These are phyloP conservation scores for Ustilago xerochloae DNA, from an alignment of 1,284 basidiomycete genomes.

Conservation along the genomic window DNA sequence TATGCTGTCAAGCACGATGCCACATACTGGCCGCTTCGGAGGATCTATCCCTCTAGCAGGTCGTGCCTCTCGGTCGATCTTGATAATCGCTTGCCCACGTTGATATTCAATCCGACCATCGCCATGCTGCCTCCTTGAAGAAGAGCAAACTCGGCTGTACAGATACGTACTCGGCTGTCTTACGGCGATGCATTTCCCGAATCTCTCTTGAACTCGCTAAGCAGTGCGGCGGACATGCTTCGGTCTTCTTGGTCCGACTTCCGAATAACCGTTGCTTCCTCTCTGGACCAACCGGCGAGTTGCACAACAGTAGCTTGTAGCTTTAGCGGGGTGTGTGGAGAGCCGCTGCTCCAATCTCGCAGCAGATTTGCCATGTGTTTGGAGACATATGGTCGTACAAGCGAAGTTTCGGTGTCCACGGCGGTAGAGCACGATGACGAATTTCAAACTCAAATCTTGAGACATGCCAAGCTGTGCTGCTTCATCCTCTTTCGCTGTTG, in stretches of 20 bases:
- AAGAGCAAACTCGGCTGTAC: constrained; percentile 1
- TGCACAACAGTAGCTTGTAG: not conserved
- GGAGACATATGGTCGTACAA: not conserved
- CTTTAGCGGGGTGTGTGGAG: no score
- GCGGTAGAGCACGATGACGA: constrained; percentile 4
- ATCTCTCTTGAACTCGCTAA: constrained; percentile 4
- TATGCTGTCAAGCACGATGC: no score
- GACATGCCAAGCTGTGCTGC: constrained; percentile 8
- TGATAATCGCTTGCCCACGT: constrained; percentile 7
- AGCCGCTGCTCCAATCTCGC: not conserved
- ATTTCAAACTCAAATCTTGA: not conserved
- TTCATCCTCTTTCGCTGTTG: not conserved
- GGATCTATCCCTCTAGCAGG: not conserved
- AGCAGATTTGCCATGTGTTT: not conserved
- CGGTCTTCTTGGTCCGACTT: not conserved
- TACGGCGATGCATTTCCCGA: not conserved
- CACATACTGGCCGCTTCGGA: not conserved
- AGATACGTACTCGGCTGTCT: constrained; percentile 2
- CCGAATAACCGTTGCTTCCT: not conserved
- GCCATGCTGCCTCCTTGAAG: not conserved
- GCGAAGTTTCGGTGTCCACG: not conserved
- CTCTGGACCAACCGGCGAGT: not conserved
- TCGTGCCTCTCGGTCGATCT: not conserved
- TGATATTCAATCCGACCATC: not conserved
- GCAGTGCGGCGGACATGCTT: not conserved